Evolutionary conservation across 2,329 filamentous ascomycete genomes (phyloP).

Genomic region (Ustulina deusta): DNA sequence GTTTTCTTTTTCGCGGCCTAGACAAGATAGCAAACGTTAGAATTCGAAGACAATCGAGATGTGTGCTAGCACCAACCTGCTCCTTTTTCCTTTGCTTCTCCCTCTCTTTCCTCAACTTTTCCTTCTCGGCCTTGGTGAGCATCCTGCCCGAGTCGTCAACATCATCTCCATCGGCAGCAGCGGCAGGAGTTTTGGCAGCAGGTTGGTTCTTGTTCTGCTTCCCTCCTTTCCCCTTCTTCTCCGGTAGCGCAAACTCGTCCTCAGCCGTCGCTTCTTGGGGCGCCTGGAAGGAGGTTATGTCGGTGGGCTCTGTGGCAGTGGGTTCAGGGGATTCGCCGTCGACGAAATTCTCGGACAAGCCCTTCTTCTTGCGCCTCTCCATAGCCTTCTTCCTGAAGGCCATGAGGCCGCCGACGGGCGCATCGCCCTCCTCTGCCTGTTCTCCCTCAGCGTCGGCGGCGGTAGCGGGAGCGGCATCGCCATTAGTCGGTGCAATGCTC

Average conservation of each 20-base stretch:
- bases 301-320: constrained; percentile 49
- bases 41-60: constrained; percentile 48
- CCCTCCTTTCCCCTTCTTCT: constrained; percentile 77
- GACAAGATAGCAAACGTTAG: constrained; percentile 14
- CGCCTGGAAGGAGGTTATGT: constrained; percentile 72
- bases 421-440: constrained; percentile 66
- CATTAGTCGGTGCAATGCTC: constrained; percentile 70
- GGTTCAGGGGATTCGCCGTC: constrained; percentile 72
- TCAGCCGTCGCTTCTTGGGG: constrained; percentile 85
- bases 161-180: constrained; percentile 59
- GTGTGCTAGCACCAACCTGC: constrained; percentile 68
- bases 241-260: constrained; percentile 85
- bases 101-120: constrained; percentile 94
- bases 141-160: constrained; percentile 73
- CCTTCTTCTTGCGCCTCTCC: constrained; percentile 92
- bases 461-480: constrained; percentile 50
- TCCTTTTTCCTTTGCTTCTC: constrained; percentile 99
- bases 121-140: constrained; percentile 98
- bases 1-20: constrained; percentile 88
- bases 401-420: constrained; percentile 76
- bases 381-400: constrained; percentile 84
- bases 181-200: constrained; percentile 46
- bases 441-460: constrained; percentile 56
- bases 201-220: constrained; percentile 60
- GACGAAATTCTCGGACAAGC: constrained; percentile 76